Evolutionary conservation across 2,329 filamentous ascomycete genomes (phyloP), one percentile per base, ranked within the genome.

Genomic region (Botrytis sinoallii): DNA sequence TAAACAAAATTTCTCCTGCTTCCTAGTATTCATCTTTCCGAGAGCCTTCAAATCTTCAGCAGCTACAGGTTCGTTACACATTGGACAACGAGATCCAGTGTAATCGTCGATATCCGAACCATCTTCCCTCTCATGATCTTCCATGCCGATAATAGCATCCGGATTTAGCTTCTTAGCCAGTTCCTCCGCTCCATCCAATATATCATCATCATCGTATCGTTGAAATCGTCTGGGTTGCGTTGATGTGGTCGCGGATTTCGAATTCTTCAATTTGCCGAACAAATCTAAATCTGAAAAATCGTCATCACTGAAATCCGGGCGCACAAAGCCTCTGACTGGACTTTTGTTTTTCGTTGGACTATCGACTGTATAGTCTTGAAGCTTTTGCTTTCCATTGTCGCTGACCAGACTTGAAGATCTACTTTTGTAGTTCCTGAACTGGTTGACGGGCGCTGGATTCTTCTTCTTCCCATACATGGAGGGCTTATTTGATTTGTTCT

Each of bases 31-130:
- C 83, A 91, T 84, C 22, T 84, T 82, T 1, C 85, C 84, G 77
- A 89, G 89, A 3, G 84, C 83, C 70, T 86, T 82, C n/a, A 93
- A 84, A 1, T 88, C 82, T 0, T 83, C 82, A 16, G 83, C 82
- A 70, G 90, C 86, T 9, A 95, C 89, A 4, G 84, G 78, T 61
- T 87, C 84, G 22, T 88, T 86, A 80, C 93, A 95, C 83, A 93
- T 88, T 1, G 92, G 90, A 79, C 93, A 95, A 65, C 75, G 74
- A 35, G 84, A 42, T 32, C 48, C 70, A 14, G 32, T 74, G 16
- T 70, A 44, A 65, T 46, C 48, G 10, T 73, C 64, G 14, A 61
- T 14, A 42, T 60, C 40, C 18, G 55, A 48, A 42, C 59, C 46
- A 52, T 73, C 64, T 18, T 69, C 71, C 48, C 25, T 22, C 10